Base-by-base conservation (phyloP, 805 yeast species). In the Hanseniaspora lindneri region DNA sequence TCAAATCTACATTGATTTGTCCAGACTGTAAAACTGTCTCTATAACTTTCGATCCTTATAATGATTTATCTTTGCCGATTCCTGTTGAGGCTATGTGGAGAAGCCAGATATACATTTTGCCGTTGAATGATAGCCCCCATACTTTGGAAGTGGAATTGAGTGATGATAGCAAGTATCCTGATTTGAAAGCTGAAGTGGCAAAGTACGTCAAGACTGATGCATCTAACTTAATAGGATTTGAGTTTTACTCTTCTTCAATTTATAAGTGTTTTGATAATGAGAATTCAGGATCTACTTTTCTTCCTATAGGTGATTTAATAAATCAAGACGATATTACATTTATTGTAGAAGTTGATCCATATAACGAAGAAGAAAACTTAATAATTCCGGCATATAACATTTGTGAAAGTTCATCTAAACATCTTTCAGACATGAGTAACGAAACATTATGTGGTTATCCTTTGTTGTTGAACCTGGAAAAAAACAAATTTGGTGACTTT, bases 41-140 rank as follows among this genome's bases (percentile, higher is more conserved):
- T 24, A 73, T 89, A 23, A 88, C 96, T 0, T 92, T 88, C 65
- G 98, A 89, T 61, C 97, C 98, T 0, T 89, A 78, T 59, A 85
- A 79, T 65, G 96, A 87, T 59, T 66, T 89, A 54, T 87, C 98
- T 0, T 66, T 89, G 39, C 97, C 97, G 0, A 68, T 89, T 21
- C 97, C 97, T 0, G 75, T 80, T 2, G 75, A 75, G 41, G 75
- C 78, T 43, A 69, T 73, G 41, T 88, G 96, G 95, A 65, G 68
- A 28, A 80, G 78, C 35, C 72, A 72, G 19, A 70, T 89, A 30
- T 68, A 73, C 1, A 65, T 85, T 16, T 72, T 87, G 28, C 78
- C 83, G n/a, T 73, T 75, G 32, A 60, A 66, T 17, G 75, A 78
- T 7, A 64, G 61, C 9, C 75, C 80, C 0, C 64, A 65, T 46